phyloP scores from a whole-genome alignment of 495 filamentous ascomycete genomes.

The Aspergillus sclerotioniger region DNA sequence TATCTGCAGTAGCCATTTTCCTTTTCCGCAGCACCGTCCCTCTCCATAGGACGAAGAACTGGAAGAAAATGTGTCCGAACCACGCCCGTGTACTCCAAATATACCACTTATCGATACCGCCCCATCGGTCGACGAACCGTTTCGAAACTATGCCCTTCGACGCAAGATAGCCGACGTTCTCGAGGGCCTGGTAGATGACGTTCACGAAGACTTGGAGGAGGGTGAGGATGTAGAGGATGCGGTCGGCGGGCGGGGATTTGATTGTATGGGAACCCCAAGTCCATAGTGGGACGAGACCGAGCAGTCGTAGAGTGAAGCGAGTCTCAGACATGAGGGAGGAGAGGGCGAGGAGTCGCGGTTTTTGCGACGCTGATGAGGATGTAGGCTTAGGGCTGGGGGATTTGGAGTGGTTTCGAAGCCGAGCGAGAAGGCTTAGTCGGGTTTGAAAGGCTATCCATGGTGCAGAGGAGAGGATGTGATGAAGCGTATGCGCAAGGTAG shows the following conservation, averaged over 20 bases:
- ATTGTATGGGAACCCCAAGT: constrained; percentile 62
- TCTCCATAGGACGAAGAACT: constrained; percentile 63
- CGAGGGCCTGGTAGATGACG: constrained; percentile 70
- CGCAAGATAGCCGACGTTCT: constrained; percentile 80
- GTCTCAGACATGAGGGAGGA: constrained; percentile 63
- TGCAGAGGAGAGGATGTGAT: constrained; percentile 40
- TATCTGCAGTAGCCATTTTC: constrained; percentile 24
- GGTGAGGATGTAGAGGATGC: constrained; percentile 49
- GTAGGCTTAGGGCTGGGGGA: constrained; percentile 19
- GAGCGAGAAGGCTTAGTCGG: constrained; percentile 36
- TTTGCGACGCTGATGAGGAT: constrained; percentile 14
- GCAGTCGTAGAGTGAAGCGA: constrained; percentile 73
- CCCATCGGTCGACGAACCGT: constrained; percentile 55
- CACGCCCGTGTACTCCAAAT: constrained; percentile 78
- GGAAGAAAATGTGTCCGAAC: constrained; percentile 72
- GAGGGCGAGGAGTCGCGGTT: constrained; percentile 36
- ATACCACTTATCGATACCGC: constrained; percentile 54
- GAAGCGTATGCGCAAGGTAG: constrained; percentile 40
- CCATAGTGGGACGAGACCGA: constrained; percentile 76
- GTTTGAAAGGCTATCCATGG: constrained; percentile 38
- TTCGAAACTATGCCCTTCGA: constrained; percentile 52
- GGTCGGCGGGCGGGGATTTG: constrained; percentile 46
- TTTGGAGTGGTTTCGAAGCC: constrained; percentile 32
- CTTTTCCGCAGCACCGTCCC: constrained; percentile 41
- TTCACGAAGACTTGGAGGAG: constrained; percentile 67